phyloP scores from a whole-genome alignment of 1,284 basidiomycete genomes.

The Tremellales sp. region DNA sequence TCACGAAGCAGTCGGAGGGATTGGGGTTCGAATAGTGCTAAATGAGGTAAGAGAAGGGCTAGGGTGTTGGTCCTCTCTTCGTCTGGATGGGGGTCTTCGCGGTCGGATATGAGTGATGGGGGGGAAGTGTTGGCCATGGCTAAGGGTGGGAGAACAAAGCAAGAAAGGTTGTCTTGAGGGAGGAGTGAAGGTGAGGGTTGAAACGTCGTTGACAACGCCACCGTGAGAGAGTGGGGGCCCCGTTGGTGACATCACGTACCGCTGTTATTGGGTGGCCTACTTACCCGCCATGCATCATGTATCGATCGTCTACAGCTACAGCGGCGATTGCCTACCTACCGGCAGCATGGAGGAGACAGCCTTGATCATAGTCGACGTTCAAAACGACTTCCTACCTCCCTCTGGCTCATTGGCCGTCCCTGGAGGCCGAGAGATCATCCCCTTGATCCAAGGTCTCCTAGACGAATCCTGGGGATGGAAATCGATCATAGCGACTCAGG shows the following conservation, averaged over 20 bases:
- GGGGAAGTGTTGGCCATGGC: conserved; percentile 12
- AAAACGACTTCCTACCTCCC: conserved; percentile 62
- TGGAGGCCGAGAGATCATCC: conserved; percentile 52
- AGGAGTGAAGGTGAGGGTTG: background rate
- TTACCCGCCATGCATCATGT: background rate
- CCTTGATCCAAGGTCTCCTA: conserved; percentile 53
- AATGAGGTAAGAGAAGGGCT: conserved; percentile 62
- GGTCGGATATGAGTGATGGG: conserved; percentile 18
- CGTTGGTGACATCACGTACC: background rate
- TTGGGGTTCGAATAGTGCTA: conserved; percentile 62
- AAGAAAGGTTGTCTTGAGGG: background rate
- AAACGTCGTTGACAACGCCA: background rate
- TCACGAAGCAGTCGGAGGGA: conserved; percentile 63
- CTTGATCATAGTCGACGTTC: conserved; percentile 58
- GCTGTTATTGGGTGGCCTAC: background rate
- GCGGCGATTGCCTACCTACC: no score
- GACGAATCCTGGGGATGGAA: conserved; percentile 51
- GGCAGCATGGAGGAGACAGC: conserved; percentile 41
- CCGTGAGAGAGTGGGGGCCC: conserved; percentile 3
- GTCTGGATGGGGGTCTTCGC: conserved; percentile 1
- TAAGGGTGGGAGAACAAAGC: background rate
- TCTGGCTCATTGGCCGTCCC: conserved; percentile 56
- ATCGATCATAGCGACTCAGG: conserved; percentile 54
- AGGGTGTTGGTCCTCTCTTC: conserved; percentile 62
- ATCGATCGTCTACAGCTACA: background rate